Evolutionary conservation across 345 rosid species (phyloP).

Genomic region (Garcia nutans): DNA sequence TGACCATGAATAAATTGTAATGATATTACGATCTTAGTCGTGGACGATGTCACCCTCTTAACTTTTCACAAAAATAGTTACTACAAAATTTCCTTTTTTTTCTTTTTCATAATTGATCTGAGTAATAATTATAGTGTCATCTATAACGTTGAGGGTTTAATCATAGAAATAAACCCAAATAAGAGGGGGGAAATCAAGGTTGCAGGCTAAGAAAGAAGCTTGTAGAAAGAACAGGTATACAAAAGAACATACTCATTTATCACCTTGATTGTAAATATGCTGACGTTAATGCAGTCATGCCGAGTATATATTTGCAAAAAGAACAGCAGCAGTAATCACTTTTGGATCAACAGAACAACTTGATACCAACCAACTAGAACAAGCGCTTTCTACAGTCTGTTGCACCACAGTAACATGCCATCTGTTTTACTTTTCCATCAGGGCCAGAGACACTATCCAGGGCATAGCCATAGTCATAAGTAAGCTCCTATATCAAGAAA

Average conservation of each 20-base stretch:
- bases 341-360: neutral
- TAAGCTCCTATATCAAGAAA: slow-evolving; percentile 58
- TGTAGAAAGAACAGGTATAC: neutral
- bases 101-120: neutral
- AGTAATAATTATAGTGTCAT: neutral
- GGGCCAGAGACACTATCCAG: slow-evolving; percentile 73
- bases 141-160: neutral
- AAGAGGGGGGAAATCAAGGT: neutral
- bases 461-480: slow-evolving; percentile 85
- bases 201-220: neutral
- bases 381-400: slow-evolving; percentile 66
- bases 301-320: neutral
- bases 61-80: neutral
- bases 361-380: slow-evolving; percentile 35
- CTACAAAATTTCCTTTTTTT: neutral
- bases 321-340: neutral
- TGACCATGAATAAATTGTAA: neutral
- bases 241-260: neutral
- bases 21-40: neutral
- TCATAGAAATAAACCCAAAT: neutral
- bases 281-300: neutral
- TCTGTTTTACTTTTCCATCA: slow-evolving; percentile 64
- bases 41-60: neutral
- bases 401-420: slow-evolving; percentile 81
- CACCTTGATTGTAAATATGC: neutral